Percentiles rank a stretch among this genome's conserved stretches.
These are phyloP conservation scores for Choiromyces venosus DNA, from an alignment of 495 filamentous ascomycete genomes.

Conservation along the genomic window DNA sequence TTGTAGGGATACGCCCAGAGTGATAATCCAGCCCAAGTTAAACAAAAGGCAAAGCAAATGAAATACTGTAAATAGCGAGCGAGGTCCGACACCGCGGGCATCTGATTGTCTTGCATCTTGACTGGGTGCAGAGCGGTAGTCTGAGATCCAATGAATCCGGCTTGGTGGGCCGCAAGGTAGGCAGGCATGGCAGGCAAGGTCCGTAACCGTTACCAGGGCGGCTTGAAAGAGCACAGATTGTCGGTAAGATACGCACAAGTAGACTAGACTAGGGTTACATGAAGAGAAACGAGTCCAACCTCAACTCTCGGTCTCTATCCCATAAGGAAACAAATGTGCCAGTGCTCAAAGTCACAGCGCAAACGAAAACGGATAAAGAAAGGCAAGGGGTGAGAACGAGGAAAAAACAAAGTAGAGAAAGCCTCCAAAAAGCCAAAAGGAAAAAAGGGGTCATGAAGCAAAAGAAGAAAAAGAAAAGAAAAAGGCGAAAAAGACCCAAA, in stretches of 20 bases:
- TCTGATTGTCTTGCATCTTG: not conserved
- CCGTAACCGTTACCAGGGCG: not conserved
- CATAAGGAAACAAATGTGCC: not conserved
- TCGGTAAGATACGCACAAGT: not conserved
- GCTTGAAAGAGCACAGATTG: not conserved
- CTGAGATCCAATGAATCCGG: not conserved
- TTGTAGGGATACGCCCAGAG: not conserved
- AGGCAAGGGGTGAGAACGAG: not conserved
- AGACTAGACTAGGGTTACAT: not conserved
- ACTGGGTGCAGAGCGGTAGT: not conserved
- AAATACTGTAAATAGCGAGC: not conserved
- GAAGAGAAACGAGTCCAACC: not conserved
- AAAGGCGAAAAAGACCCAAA: constrained; percentile 7
- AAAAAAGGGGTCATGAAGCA: constrained; percentile 14
- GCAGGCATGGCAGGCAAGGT: too few species aligned
- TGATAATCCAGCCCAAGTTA: not conserved
- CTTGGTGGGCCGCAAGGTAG: too few species aligned
- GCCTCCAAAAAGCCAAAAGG: constrained; percentile 15
- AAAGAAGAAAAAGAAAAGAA: constrained; percentile 16
- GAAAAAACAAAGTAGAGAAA: constrained; percentile 4
- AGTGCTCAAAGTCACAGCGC: not conserved
- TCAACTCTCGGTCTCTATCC: not conserved
- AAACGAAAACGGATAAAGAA: not conserved
- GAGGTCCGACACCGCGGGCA: not conserved
- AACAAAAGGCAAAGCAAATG: not conserved